phyloP scores from a whole-genome alignment of 139 green algal genomes.

The Chlamydomonas schloesseri region DNA sequence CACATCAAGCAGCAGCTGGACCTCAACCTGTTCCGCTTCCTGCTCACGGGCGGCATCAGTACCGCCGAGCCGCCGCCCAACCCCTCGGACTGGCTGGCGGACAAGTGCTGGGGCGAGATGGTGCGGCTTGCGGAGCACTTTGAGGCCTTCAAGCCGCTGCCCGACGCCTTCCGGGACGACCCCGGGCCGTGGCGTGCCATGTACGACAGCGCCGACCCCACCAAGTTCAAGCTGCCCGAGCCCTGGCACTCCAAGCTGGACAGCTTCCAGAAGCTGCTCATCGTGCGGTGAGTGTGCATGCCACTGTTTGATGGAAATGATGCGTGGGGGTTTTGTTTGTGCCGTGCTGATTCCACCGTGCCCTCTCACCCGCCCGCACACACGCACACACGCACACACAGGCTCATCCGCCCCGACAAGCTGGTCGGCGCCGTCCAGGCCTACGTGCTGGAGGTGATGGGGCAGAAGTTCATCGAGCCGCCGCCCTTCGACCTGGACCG shows the following conservation, averaged over 20 bases:
- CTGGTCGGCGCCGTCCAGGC: slow-evolving; percentile 63
- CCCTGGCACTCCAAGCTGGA: slow-evolving; percentile 59
- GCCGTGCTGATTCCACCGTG: too few relatives aligned
- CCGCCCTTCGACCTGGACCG: slow-evolving; percentile 73
- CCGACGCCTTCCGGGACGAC: slow-evolving; percentile 52
- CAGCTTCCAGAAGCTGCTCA: slow-evolving; percentile 69
- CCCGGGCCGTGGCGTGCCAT: slow-evolving; percentile 55
- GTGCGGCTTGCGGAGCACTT: slow-evolving; percentile 35
- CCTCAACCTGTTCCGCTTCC: slow-evolving; percentile 73
- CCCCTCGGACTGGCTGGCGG: slow-evolving; percentile 59
- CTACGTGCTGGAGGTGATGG: slow-evolving; percentile 69
- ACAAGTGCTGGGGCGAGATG: slow-evolving; percentile 74
- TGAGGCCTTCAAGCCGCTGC: slow-evolving; percentile 41
- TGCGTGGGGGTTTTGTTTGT: too few relatives aligned
- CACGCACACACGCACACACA: too few relatives aligned
- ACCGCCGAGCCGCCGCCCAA: slow-evolving; percentile 60
- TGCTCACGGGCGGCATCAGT: slow-evolving; percentile 77
- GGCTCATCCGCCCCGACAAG: slow-evolving; percentile 79
- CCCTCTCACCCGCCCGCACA: too few relatives aligned
- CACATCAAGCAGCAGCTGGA: slow-evolving; percentile 68
- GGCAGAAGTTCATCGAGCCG: slow-evolving; percentile 74
- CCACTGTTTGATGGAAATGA: too few relatives aligned
- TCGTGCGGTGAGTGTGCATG: slow-evolving; percentile 51
- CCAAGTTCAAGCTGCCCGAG: slow-evolving; percentile 51
- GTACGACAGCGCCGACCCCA: slow-evolving; percentile 67